Evolutionary conservation across 1,284 basidiomycete species (phyloP).

Genomic region (Apiotrichum laibachii): DNA sequence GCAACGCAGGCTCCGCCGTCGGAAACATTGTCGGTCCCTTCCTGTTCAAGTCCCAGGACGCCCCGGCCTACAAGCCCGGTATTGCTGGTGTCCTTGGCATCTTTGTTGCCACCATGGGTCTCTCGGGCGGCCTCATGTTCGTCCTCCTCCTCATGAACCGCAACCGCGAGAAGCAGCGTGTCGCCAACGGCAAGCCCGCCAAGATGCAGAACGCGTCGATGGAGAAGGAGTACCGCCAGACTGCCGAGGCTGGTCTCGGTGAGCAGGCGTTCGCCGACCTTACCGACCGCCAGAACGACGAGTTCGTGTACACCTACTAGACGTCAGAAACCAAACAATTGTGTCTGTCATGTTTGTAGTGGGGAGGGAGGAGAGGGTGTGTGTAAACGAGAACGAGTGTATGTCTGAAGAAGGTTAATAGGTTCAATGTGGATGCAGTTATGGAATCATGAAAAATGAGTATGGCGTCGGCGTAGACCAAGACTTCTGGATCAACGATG

Average conservation of each 20-base stretch:
- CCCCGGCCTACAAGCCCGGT: slow-evolving; percentile 32
- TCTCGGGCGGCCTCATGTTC: slow-evolving; percentile 15
- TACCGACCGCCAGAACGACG: slow-evolving; percentile 33
- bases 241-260: slow-evolving; percentile 23
- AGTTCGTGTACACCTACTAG: slow-evolving; percentile 37
- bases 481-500: too few species aligned
- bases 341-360: not conserved
- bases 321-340: not conserved
- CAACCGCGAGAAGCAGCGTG: slow-evolving; percentile 38
- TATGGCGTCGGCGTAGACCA: too few species aligned
- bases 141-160: slow-evolving; percentile 35
- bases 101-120: slow-evolving; percentile 27
- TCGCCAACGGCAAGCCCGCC: slow-evolving; percentile 42
- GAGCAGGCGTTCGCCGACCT: slow-evolving; percentile 36
- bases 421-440: too few species aligned
- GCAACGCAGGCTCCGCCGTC: slow-evolving; percentile 30
- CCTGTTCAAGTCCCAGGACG: slow-evolving; percentile 21
- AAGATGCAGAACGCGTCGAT: slow-evolving; percentile 42
- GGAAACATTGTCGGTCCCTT: slow-evolving; percentile 32
- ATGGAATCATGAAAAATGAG: too few species aligned
- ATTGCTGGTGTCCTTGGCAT: slow-evolving; percentile 34
- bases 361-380: not conserved
- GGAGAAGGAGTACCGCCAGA: slow-evolving; percentile 19
- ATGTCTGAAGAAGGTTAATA: not conserved
- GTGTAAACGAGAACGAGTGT: not conserved